phyloP scores from a whole-genome alignment of 805 yeast genomes.

The Schizosaccharomyces cryophilus region DNA sequence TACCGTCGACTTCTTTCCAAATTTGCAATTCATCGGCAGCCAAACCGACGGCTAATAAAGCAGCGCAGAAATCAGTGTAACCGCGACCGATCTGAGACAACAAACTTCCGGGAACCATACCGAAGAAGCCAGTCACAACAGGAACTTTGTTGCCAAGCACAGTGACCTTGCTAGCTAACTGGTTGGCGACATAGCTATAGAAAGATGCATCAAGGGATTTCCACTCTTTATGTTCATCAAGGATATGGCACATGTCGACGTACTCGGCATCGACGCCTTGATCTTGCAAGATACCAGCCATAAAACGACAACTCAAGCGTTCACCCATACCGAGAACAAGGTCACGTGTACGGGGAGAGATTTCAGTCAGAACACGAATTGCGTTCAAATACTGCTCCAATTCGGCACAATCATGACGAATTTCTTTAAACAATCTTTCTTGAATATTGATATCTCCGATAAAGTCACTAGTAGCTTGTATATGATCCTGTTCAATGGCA shows the following conservation, averaged over 20 bases:
- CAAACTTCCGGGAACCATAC: slow-evolving; percentile 85
- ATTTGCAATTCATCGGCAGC: slow-evolving; percentile 85
- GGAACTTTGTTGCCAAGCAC: slow-evolving; percentile 26
- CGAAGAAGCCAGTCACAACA: slow-evolving; percentile 88
- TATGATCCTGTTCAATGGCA: slow-evolving; percentile 56
- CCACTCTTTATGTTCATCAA: slow-evolving; percentile 36
- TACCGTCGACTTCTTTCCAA: slow-evolving; percentile 98
- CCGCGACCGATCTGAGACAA: slow-evolving; percentile 89
- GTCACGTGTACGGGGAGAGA: slow-evolving; percentile 69
- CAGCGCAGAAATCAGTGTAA: slow-evolving; percentile 93
- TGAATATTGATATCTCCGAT: slow-evolving; percentile 26
- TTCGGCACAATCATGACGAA: slow-evolving; percentile 39
- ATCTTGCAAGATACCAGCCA: slow-evolving; percentile 66
- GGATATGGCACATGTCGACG: slow-evolving; percentile 51
- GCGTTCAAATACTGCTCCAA: slow-evolving; percentile 58
- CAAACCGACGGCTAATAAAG: slow-evolving; percentile 77
- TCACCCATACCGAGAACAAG: slow-evolving; percentile 84
- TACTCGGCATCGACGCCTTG: slow-evolving; percentile 55
- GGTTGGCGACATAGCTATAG: slow-evolving; percentile 26
- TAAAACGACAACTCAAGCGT: slow-evolving; percentile 68
- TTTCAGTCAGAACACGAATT: slow-evolving; percentile 75
- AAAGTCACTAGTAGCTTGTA: slow-evolving; percentile 36
- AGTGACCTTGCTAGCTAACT: slow-evolving; percentile 24
- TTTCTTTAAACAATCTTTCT: slow-evolving; percentile 29
- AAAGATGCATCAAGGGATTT: slow-evolving; percentile 40